Conservation (phyloP, 768 basidiomycete species). For the Phanerochaete sordida region DNA sequence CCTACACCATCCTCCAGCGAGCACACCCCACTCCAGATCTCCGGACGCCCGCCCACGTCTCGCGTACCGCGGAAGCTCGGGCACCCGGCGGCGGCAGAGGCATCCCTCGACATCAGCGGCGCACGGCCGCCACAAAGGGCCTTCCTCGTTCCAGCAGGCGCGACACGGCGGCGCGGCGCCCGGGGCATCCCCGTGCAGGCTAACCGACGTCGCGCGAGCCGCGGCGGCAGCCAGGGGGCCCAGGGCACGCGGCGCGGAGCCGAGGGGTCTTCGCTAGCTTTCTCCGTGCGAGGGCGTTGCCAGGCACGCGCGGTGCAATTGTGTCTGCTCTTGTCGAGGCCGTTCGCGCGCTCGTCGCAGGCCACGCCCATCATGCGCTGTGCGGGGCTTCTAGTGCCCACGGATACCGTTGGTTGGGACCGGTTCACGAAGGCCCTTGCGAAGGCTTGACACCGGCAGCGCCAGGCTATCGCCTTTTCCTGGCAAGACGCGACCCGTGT, state of each 20-base stretch:
- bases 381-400: background rate
- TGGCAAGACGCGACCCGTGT: too few species aligned
- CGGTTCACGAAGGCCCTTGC: too few species aligned
- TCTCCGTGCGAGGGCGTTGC: background rate
- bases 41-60: too few species aligned
- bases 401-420: too few species aligned
- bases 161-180: background rate
- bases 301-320: background rate
- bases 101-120: background rate
- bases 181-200: too few species aligned
- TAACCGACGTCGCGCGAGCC: background rate
- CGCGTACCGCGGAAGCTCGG: too few species aligned
- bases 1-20: too few species aligned
- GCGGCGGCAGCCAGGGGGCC: too few species aligned
- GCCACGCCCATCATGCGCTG: background rate
- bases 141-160: background rate
- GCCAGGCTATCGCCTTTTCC: too few species aligned
- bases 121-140: background rate
- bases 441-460: too few species aligned
- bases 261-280: background rate
- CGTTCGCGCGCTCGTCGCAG: background rate
- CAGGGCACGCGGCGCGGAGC: background rate
- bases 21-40: too few species aligned
- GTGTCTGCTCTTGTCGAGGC: background rate
- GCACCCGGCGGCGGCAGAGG: too few species aligned